Percentiles rank a stretch among this genome's conserved stretches.
These are phyloP conservation scores for Chiua virens DNA, from an alignment of 768 basidiomycete species.

Conservation along the genomic window DNA sequence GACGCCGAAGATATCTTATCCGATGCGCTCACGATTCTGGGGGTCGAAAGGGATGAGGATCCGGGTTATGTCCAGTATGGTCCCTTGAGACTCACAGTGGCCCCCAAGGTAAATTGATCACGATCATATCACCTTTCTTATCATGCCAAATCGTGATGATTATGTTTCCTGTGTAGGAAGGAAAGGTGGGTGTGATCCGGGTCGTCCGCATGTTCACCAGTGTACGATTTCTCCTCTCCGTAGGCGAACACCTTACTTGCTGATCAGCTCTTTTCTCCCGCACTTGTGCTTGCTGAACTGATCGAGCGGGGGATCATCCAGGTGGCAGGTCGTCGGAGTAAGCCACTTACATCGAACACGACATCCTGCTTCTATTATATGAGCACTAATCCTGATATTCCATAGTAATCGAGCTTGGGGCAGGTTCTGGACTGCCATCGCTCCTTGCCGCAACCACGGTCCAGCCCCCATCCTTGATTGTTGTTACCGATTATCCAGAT, in stretches of 20 bases:
- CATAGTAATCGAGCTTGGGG: constrained; percentile 69
- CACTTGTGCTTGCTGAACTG: constrained; percentile 62
- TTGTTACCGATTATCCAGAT: constrained; percentile 72
- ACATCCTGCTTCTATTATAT: no score
- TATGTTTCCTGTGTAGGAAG: constrained; percentile 41
- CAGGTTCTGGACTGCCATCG: constrained; percentile 68
- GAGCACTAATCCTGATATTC: background rate
- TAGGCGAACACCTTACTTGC: constrained; percentile 72
- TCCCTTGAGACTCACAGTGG: constrained; percentile 50
- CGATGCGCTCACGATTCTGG: constrained; percentile 54
- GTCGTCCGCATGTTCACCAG: background rate
- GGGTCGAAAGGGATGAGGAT: constrained; percentile 42
- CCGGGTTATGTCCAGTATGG: constrained; percentile 52
- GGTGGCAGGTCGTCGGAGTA: constrained; percentile 43
- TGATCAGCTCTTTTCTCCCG: constrained; percentile 72
- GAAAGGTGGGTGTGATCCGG: constrained; percentile 44
- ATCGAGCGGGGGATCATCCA: constrained; percentile 58
- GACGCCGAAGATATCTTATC: constrained; percentile 50
- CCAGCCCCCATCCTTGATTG: constrained; percentile 50
- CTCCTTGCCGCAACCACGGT: constrained; percentile 50
- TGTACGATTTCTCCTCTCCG: background rate
- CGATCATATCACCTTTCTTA: background rate
- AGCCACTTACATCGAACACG: constrained; percentile 2
- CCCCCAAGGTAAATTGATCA: constrained; percentile 49
- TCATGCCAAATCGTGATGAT: constrained; percentile 1